Percentiles rank a stretch among this genome's conserved stretches.
Conservation (phyloP, 73 alveolate species). For the Urostyla sp. region DNA sequence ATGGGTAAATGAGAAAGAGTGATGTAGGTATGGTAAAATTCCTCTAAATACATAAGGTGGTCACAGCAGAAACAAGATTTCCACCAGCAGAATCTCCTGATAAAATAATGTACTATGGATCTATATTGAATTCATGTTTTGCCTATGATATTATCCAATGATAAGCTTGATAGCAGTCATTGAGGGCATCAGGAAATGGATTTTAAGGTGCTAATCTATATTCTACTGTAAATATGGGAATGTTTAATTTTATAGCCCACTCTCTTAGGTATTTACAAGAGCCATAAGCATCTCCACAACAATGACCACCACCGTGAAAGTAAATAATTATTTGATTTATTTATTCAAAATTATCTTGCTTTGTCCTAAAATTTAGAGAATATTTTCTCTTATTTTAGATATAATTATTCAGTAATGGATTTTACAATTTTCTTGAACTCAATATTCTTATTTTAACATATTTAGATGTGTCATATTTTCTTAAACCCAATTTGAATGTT, state of each 20-base stretch:
- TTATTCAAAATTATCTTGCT: too few relatives aligned
- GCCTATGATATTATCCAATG: constrained; percentile 83
- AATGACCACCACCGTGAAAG: constrained; percentile 98
- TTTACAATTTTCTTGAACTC: too few relatives aligned
- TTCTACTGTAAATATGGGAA: constrained; percentile 89
- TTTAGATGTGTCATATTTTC: too few relatives aligned
- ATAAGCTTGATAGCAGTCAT: constrained; percentile 93
- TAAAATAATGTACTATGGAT: constrained; percentile 69
- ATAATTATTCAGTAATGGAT: too few relatives aligned
- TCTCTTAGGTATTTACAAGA: constrained; percentile 89
- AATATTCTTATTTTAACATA: too few relatives aligned
- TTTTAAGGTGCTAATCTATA: constrained; percentile 92
- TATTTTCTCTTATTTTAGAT: too few relatives aligned
- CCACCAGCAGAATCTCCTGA: constrained; percentile 89
- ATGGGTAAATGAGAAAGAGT: constrained; percentile 84
- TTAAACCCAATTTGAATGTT: too few relatives aligned
- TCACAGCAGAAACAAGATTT: constrained; percentile 69
- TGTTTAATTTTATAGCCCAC: constrained; percentile 88
- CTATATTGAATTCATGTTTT: constrained; percentile 71
- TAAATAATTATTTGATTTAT: constrained; percentile 77
- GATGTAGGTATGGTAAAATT: constrained; percentile 88
- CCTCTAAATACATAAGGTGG: constrained; percentile 67
- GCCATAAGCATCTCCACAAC: constrained; percentile 87
- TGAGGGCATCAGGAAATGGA: constrained; percentile 87
- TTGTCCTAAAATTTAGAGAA: too few relatives aligned